phyloP scores from a whole-genome alignment of 805 yeast genomes.

The Myxozyma sirexii region DNA sequence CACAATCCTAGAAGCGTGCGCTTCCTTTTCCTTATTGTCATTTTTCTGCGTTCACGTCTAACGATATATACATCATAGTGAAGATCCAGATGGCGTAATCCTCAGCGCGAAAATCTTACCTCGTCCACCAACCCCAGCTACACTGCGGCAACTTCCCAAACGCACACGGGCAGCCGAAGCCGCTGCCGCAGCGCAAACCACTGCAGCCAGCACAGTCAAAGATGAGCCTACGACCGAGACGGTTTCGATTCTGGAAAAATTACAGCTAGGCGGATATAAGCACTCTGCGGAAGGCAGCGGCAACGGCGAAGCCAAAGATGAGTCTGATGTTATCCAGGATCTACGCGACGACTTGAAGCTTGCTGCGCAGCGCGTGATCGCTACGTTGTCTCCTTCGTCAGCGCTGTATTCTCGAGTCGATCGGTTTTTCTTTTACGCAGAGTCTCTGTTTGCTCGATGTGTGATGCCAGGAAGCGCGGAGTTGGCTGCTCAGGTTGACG shows the following conservation, averaged over 20 bases:
- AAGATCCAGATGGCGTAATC: slow-evolving; percentile 24
- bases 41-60: background rate
- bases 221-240: slow-evolving; percentile 6
- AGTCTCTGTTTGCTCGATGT: slow-evolving; percentile 19
- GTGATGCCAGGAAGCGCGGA: background rate
- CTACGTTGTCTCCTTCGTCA: slow-evolving; percentile 12
- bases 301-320: slow-evolving; percentile 2
- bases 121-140: slow-evolving; percentile 3
- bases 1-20: slow-evolving; percentile 22
- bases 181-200: background rate
- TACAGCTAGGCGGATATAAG: slow-evolving; percentile 18
- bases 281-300: background rate
- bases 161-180: slow-evolving; percentile 1
- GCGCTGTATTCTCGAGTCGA: slow-evolving; percentile 21
- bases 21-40: background rate
- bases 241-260: slow-evolving; percentile 21
- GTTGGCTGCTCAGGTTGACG: background rate
- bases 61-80: slow-evolving; percentile 1
- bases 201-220: background rate
- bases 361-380: slow-evolving; percentile 19
- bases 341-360: slow-evolving; percentile 20
- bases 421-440: slow-evolving; percentile 17
- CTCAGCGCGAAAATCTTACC: slow-evolving; percentile 16
- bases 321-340: background rate
- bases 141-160: slow-evolving; percentile 9